Evolutionary conservation across 2,329 filamentous ascomycete species (phyloP).

Genomic region (Aspergillus ochraceoroseus): DNA sequence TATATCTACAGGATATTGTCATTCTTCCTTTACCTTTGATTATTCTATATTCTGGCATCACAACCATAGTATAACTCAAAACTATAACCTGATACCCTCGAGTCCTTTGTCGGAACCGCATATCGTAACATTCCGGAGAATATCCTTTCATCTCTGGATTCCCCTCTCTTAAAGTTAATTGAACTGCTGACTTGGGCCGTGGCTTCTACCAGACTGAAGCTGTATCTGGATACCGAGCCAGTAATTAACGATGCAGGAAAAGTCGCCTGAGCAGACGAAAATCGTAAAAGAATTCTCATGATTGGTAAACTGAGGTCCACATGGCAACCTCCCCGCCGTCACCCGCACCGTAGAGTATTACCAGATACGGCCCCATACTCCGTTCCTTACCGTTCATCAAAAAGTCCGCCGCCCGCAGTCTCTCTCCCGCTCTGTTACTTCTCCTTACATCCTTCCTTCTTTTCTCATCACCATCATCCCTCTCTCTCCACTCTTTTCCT

Average conservation of each 20-base stretch:
- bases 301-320: slow-evolving; percentile 8
- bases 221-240: slow-evolving; percentile 1
- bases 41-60: too few relatives aligned
- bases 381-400: background rate
- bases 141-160: too few relatives aligned
- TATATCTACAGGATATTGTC: too few relatives aligned
- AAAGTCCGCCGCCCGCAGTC: background rate
- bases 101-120: too few relatives aligned
- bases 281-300: slow-evolving; percentile 1
- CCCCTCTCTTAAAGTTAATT: too few relatives aligned
- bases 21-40: too few relatives aligned
- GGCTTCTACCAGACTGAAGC: too few relatives aligned
- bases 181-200: too few relatives aligned
- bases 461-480: background rate
- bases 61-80: too few relatives aligned
- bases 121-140: too few relatives aligned
- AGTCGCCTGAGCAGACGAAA: slow-evolving; percentile 11
- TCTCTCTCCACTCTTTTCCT: background rate
- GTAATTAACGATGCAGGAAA: slow-evolving; percentile 6
- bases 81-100: too few relatives aligned
- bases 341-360: slow-evolving; percentile 12
- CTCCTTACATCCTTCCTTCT: background rate
- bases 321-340: slow-evolving; percentile 12
- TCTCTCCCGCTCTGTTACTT: too few relatives aligned
- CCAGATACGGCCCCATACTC: slow-evolving; percentile 7